Evolutionary conservation across 495 filamentous ascomycete genomes (phyloP).

Genomic region (Penicillium manginii): DNA sequence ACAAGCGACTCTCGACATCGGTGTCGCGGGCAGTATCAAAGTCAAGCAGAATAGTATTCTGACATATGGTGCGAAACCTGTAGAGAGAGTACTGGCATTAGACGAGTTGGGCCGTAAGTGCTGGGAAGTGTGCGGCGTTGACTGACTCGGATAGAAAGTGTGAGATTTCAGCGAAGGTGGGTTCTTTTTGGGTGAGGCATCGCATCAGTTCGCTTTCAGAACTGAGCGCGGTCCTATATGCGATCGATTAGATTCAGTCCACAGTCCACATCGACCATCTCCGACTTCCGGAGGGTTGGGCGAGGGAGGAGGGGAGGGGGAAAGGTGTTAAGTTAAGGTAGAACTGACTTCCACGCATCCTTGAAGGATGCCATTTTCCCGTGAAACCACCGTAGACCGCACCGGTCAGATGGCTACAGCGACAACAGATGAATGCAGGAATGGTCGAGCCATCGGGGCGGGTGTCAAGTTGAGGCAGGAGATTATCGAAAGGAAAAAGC

Average conservation of each 20-base stretch:
- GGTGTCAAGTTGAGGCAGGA: conserved; percentile 10
- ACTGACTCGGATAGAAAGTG: conserved; percentile 63
- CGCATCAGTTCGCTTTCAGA: conserved; percentile 53
- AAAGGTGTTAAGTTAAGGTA: conserved; percentile 11
- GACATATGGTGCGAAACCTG: conserved; percentile 71
- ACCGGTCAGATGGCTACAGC: conserved; percentile 59
- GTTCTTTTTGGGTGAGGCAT: conserved; percentile 55
- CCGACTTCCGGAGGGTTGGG: background rate
- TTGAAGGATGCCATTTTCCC: conserved; percentile 54
- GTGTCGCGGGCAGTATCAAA: conserved; percentile 67
- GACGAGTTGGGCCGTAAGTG: conserved; percentile 1
- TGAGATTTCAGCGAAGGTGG: conserved; percentile 60
- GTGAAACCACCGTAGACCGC: conserved; percentile 51
- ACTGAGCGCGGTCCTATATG: conserved; percentile 46
- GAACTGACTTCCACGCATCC: conserved; percentile 56
- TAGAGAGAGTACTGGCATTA: conserved; percentile 20
- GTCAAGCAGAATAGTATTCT: conserved; percentile 73
- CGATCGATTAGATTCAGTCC: conserved; percentile 21
- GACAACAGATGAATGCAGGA: conserved; percentile 43
- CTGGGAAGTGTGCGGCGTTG: conserved; percentile 8
- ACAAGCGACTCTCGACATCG: conserved; percentile 71
- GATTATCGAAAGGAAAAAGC: conserved; percentile 16
- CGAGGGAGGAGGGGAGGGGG: background rate
- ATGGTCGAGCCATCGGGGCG: conserved; percentile 50
- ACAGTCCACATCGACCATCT: background rate